These are phyloP conservation scores for Galerina marginata DNA, from an alignment of 768 basidiomycete genomes.

Conservation along the genomic window DNA sequence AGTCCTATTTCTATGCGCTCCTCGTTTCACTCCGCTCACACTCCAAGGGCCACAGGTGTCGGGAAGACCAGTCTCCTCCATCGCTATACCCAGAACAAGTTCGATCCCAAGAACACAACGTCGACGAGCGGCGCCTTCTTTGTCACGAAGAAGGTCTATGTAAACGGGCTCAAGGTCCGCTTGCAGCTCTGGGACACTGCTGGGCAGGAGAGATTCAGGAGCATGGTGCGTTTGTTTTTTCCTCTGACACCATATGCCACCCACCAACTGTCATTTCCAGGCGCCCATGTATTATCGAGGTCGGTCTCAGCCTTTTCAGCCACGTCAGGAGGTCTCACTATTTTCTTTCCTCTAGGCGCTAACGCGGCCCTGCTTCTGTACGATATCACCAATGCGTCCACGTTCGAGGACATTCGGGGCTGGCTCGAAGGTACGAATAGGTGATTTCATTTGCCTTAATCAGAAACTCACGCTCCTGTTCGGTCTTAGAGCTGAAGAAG, in stretches of 20 bases:
- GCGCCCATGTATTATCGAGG: slow-evolving; percentile 96
- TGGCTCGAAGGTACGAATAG: slow-evolving; percentile 78
- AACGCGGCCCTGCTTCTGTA: slow-evolving; percentile 94
- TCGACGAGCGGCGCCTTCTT: slow-evolving; percentile 94
- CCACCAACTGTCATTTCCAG: slow-evolving; percentile 43
- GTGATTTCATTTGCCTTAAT: slow-evolving; percentile 30
- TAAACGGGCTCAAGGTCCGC: slow-evolving; percentile 86
- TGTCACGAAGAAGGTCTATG: slow-evolving; percentile 88
- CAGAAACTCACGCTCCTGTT: slow-evolving; percentile 23
- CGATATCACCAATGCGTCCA: slow-evolving; percentile 89
- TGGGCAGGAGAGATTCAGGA: slow-evolving; percentile 91
- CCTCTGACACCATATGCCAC: slow-evolving; percentile 17
- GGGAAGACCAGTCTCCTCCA: slow-evolving; percentile 92
- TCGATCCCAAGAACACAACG: slow-evolving; percentile 86
- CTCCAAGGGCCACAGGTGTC: slow-evolving; percentile 58
- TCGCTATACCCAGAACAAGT: slow-evolving; percentile 90
- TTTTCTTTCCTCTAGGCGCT: slow-evolving; percentile 58
- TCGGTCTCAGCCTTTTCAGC: slow-evolving; percentile 27
- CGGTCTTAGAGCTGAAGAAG: slow-evolving; percentile 79
- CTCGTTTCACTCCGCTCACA: slow-evolving; percentile 6
- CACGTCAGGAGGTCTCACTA: slow-evolving; percentile 22
- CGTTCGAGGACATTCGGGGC: slow-evolving; percentile 89
- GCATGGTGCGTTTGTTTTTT: slow-evolving; percentile 65
- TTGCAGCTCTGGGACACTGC: slow-evolving; percentile 94
- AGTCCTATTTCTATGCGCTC: slow-evolving; percentile 12